Conservation (phyloP, 495 filamentous ascomycete species). For the Daldinia loculata region DNA sequence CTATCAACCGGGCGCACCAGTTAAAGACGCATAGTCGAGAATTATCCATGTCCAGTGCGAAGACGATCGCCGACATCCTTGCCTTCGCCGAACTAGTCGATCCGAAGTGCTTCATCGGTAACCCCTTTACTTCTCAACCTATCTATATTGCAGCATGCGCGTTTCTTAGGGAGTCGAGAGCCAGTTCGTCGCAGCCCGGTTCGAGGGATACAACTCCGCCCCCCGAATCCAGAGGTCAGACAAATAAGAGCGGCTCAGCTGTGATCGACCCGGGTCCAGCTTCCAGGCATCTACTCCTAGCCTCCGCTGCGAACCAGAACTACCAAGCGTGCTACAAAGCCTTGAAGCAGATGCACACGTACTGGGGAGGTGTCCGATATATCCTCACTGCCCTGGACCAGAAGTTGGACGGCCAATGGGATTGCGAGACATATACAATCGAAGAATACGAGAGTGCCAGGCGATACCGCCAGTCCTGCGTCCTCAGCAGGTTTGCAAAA, state of each 20-base stretch:
- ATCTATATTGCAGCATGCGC: constrained; percentile 90
- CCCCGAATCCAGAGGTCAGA: constrained; percentile 34
- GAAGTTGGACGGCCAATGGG: constrained; percentile 82
- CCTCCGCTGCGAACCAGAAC: constrained; percentile 77
- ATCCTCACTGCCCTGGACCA: constrained; percentile 87
- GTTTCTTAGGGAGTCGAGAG: constrained; percentile 81
- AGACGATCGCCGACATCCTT: constrained; percentile 86
- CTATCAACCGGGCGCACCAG: constrained; percentile 65
- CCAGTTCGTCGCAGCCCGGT: constrained; percentile 63
- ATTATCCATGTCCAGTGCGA: constrained; percentile 85
- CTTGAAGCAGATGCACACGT: constrained; percentile 74
- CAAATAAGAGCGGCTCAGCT: constrained; percentile 32
- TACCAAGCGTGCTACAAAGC: constrained; percentile 86
- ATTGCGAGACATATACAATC: constrained; percentile 78
- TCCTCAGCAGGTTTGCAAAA: constrained; percentile 44
- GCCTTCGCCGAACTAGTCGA: constrained; percentile 81
- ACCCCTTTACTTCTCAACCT: constrained; percentile 87
- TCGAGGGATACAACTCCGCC: constrained; percentile 62
- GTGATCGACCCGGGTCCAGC: constrained; percentile 57
- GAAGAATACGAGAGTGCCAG: constrained; percentile 79
- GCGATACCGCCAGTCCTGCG: constrained; percentile 62
- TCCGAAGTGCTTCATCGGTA: constrained; percentile 80
- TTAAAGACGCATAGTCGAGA: constrained; percentile 80
- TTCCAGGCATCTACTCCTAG: constrained; percentile 75
- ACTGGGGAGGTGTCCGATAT: constrained; percentile 88